Conservation (phyloP, 1,139 yeast species). For the Arxiozyma heterogenica region DNA sequence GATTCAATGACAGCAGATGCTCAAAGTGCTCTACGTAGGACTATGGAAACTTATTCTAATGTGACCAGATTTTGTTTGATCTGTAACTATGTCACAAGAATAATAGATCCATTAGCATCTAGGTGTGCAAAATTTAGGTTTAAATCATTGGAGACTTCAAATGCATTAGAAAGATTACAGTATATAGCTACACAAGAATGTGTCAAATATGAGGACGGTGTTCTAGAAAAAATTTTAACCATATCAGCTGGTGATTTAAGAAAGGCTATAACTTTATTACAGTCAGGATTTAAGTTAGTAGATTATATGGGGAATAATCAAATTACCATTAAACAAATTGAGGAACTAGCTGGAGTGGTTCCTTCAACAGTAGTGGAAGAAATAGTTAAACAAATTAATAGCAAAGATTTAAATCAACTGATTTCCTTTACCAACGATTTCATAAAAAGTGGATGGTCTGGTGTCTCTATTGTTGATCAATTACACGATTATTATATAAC, state of each 20-base stretch:
- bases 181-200: constrained; percentile 46
- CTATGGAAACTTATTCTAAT: constrained; percentile 89
- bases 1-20: constrained; percentile 99
- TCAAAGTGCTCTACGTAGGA: constrained; percentile 87
- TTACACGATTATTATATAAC: constrained; percentile 64
- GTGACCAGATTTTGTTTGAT: constrained; percentile 89
- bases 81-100: constrained; percentile 92
- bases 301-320: constrained; percentile 18
- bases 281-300: constrained; percentile 69
- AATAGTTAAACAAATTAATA: constrained; percentile 34
- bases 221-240: constrained; percentile 51
- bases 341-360: constrained; percentile 80
- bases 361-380: constrained; percentile 45
- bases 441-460: constrained; percentile 78
- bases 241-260: constrained; percentile 85
- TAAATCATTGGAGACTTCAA: constrained; percentile 59
- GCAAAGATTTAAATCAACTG: constrained; percentile 37
- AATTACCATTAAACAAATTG: constrained; percentile 34
- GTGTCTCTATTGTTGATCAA: constrained; percentile 68
- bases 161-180: constrained; percentile 59
- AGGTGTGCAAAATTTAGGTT: constrained; percentile 94
- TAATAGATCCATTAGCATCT: constrained; percentile 92
- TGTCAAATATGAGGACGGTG: constrained; percentile 41
- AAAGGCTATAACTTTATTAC: constrained; percentile 83
- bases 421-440: constrained; percentile 44